Base-by-base conservation (phyloP, 805 yeast genomes). In the Wickerhamomyces kurtzmanii region DNA sequence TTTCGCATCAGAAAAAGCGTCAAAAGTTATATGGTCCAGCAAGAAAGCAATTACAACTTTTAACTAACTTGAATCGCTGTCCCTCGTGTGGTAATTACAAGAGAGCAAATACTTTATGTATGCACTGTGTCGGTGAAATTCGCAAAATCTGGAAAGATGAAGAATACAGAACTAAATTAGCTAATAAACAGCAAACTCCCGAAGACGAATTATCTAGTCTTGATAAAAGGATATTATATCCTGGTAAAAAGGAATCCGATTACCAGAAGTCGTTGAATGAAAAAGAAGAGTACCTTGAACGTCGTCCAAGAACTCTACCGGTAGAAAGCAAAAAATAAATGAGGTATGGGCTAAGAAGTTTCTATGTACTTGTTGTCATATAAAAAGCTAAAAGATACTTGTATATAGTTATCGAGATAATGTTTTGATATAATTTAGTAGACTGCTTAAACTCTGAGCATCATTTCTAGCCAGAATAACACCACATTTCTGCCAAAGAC, bases 11-110 rank as follows among this genome's bases (percentile, higher is more conserved):
- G 59, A 82, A 84, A 54, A 81, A 83, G 47, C 76, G 96, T 55
- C 78, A 72, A 50, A 75, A 87, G 58, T 73, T 80, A 41, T 71
- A 83, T 39, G 86, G 85, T 6, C 84, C 89, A 4, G 93, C 83
- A 8, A 68, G 73, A 32, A 89, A 85, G 52, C 91, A 86, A 42
- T 61, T 83, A 40, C 74, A 82, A 51, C 75, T 77, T 28, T 65
- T 82, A 38, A 70, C 75, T 31, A 78, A 83, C 49, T 62, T 91
- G 45, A 84, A 80, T 37, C 71, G 94, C 51, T 89, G 98, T 51
- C 96, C 97, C 3, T 79, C 95, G 1, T 89, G 98, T 59, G 98
- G 98, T 24, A 79, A 82, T 37, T 79, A 73, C 43, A 91, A 89
- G 58, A 69, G 96, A 47, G 75, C 91, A 2, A 94, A 91, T 54